phyloP scores from a whole-genome alignment of 2,329 filamentous ascomycete species.

The Curvularia eragrostidis region DNA sequence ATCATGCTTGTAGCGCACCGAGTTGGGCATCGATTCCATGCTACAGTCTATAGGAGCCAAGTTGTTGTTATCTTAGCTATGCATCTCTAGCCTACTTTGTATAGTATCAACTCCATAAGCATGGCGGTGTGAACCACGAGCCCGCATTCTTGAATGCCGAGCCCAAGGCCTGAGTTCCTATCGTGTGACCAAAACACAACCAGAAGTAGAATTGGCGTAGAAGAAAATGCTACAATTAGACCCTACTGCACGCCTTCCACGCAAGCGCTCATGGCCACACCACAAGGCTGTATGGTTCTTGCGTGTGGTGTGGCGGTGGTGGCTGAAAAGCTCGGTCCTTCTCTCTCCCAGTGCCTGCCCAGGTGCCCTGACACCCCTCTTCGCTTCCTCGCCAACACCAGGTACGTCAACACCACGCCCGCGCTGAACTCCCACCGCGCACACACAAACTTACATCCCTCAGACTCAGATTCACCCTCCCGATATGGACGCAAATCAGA shows the following conservation, averaged over 20 bases:
- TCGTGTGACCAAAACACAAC: neutral
- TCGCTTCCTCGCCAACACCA: constrained; percentile 39
- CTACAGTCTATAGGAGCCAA: neutral
- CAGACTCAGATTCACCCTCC: constrained; percentile 23
- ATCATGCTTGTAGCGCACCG: neutral
- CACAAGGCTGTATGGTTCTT: neutral
- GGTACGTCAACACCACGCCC: constrained; percentile 47
- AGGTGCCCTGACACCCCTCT: constrained; percentile 33
- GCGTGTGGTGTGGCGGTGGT: constrained; percentile 4
- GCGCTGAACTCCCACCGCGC: constrained; percentile 33
- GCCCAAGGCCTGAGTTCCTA: neutral
- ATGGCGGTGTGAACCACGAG: constrained; percentile 1
- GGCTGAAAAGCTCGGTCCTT: constrained; percentile 20
- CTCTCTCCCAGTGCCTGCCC: constrained; percentile 23
- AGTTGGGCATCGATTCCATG: neutral
- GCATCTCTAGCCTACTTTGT: neutral
- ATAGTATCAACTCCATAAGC: neutral
- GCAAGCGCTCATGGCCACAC: neutral
- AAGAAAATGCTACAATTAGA: neutral
- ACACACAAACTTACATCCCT: constrained; percentile 36
- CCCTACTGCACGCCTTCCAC: neutral
- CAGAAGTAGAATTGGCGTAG: no score
- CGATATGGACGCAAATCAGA: constrained; percentile 88
- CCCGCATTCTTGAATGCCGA: neutral
- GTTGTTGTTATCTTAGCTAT: neutral